Evolutionary conservation across 257 asterid genomes (phyloP).

Genomic region (Solanum bukasovii): DNA sequence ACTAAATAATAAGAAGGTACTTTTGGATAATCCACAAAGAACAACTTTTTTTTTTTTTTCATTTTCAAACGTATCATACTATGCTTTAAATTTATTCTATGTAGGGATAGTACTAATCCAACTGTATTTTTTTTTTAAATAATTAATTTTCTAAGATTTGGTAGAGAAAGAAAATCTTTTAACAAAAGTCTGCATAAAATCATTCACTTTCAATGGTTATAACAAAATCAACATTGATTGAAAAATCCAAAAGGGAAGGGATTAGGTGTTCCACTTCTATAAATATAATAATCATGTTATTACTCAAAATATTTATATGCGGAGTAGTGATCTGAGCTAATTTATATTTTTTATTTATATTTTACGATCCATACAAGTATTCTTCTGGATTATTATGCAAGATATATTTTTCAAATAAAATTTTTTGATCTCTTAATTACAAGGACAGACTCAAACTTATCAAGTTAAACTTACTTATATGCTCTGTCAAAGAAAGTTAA

Average conservation of each 20-base stretch:
- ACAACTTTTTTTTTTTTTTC: neutral
- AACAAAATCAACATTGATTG: neutral
- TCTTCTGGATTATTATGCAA: neutral
- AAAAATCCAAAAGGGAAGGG: neutral
- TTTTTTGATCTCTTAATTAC: neutral
- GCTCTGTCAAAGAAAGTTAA: no score
- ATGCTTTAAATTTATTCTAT: neutral
- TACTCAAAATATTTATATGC: no score
- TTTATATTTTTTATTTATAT: no score
- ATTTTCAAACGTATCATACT: neutral
- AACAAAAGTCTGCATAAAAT: neutral
- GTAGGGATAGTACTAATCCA: neutral
- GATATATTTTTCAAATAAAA: neutral
- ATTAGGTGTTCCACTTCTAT: no score
- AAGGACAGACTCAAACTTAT: neutral
- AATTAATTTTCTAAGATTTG: neutral
- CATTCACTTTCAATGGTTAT: neutral
- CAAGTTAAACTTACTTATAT: neutral
- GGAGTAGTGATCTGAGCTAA: no score
- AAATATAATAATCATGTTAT: no score
- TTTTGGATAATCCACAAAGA: neutral
- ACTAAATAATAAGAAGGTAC: neutral
- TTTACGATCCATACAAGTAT: neutral
- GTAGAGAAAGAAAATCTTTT: neutral
- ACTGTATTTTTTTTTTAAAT: neutral